These are phyloP conservation scores for Suillus fuscotomentosus DNA, from an alignment of 768 basidiomycete genomes.

Conservation along the genomic window DNA sequence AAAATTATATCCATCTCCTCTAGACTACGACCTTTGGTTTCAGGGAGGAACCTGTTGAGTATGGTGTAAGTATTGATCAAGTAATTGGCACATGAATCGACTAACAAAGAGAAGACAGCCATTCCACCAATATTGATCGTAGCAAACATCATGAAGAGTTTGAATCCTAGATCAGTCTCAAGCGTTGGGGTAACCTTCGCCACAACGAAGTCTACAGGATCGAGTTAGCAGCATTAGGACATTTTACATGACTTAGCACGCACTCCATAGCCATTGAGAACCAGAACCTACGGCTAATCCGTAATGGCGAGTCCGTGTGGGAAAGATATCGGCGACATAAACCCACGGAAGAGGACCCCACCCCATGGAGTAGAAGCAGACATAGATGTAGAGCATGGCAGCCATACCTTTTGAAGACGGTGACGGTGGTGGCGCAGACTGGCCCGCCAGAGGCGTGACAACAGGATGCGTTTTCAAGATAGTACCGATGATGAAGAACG, in stretches of 20 bases:
- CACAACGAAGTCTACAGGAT: conserved; percentile 59
- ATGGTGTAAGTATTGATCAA: neutral
- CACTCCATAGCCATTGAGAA: conserved; percentile 84
- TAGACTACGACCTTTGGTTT: conserved; percentile 56
- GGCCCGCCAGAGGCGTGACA: conserved; percentile 37
- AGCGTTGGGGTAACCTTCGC: conserved; percentile 70
- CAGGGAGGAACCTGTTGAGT: conserved; percentile 49
- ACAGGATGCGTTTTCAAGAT: conserved; percentile 75
- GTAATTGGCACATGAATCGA: neutral
- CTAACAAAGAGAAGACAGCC: conserved; percentile 64
- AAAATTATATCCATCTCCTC: conserved; percentile 60
- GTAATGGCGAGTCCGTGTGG: conserved; percentile 79
- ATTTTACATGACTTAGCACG: conserved; percentile 20
- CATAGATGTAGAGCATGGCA: conserved; percentile 82
- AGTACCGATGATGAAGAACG: conserved; percentile 84
- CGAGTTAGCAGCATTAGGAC: neutral
- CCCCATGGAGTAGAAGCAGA: conserved; percentile 86
- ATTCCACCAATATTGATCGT: conserved; percentile 72
- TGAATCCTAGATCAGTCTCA: conserved; percentile 61
- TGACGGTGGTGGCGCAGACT: conserved; percentile 40
- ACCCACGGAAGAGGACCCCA: conserved; percentile 75
- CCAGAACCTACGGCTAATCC: conserved; percentile 74
- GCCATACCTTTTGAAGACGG: conserved; percentile 77
- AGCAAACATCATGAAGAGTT: conserved; percentile 77
- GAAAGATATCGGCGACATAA: conserved; percentile 84